Evolutionary conservation across 2,329 filamentous ascomycete species (phyloP).

Genomic region (Balansia obtecta): DNA sequence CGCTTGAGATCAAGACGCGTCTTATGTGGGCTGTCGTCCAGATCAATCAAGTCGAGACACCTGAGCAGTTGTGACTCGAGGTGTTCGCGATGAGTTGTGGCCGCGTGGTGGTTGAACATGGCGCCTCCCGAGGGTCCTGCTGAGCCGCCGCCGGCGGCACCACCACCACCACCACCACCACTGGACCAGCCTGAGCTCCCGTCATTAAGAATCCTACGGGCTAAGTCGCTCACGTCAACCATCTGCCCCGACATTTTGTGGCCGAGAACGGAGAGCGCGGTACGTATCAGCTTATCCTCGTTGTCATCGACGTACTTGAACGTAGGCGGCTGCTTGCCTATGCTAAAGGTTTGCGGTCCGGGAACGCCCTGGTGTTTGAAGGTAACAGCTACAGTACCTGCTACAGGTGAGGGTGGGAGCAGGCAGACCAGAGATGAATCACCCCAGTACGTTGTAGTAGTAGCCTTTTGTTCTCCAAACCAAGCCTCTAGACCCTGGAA

Average conservation of each 20-base stretch:
- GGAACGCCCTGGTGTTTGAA: conserved; percentile 43
- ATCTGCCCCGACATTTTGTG: conserved; percentile 52
- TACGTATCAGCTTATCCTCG: conserved; percentile 55
- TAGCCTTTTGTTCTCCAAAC: conserved; percentile 56
- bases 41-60: conserved; percentile 66
- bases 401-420: conserved; percentile 55
- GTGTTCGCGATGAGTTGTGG: conserved; percentile 28
- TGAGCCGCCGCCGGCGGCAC: conserved; percentile 15
- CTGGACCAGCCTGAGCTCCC: conserved; percentile 35
- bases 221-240: conserved; percentile 49
- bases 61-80: conserved; percentile 58
- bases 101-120: conserved; percentile 29
- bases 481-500: conserved; percentile 67
- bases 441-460: conserved; percentile 71
- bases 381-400: conserved; percentile 59
- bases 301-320: conserved; percentile 69
- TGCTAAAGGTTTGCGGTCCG: conserved; percentile 22
- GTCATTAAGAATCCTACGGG: conserved; percentile 44
- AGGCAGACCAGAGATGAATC: conserved; percentile 69
- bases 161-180: conserved; percentile 16
- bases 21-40: conserved; percentile 58
- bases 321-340: conserved; percentile 29
- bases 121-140: conserved; percentile 28
- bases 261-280: conserved; percentile 51
- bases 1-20: conserved; percentile 54